Conservation (phyloP, 805 yeast species). For the Kurtzmaniella cleridarum region DNA sequence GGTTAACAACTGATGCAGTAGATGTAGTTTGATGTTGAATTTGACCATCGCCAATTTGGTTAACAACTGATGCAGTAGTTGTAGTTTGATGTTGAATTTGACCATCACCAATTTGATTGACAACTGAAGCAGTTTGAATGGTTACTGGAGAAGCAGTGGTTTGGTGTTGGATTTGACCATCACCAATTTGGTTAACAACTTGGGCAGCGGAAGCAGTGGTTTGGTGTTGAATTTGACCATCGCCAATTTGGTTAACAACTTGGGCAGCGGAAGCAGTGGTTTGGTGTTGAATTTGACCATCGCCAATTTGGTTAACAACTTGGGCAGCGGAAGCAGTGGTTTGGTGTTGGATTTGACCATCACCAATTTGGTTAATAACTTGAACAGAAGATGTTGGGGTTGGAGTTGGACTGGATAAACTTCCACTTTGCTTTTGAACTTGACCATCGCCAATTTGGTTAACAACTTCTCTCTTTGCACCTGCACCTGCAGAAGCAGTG, state of each 20-base stretch:
- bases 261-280: slow-evolving; percentile 30
- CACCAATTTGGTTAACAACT: slow-evolving; percentile 12
- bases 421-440: slow-evolving; percentile 41
- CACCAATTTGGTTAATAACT: slow-evolving; percentile 18
- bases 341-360: slow-evolving; percentile 18
- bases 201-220: slow-evolving; percentile 20
- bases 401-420: slow-evolving; percentile 24
- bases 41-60: slow-evolving; percentile 16
- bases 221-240: slow-evolving; percentile 45
- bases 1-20: slow-evolving; percentile 16
- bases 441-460: slow-evolving; percentile 62
- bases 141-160: slow-evolving; percentile 3
- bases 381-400: slow-evolving; percentile 20
- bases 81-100: slow-evolving; percentile 20
- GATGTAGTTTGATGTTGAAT: slow-evolving; percentile 12
- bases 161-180: slow-evolving; percentile 17
- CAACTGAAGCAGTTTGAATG: slow-evolving; percentile 15
- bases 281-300: slow-evolving; percentile 41
- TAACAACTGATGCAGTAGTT: slow-evolving; percentile 13
- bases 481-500: slow-evolving; percentile 22
- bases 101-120: slow-evolving; percentile 20
- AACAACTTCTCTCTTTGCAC: slow-evolving; percentile 30
- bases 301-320: slow-evolving; percentile 38
- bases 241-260: slow-evolving; percentile 42
- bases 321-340: slow-evolving; percentile 28